phyloP scores from a whole-genome alignment of 768 basidiomycete genomes.

The Psilocybe cyanescens region DNA sequence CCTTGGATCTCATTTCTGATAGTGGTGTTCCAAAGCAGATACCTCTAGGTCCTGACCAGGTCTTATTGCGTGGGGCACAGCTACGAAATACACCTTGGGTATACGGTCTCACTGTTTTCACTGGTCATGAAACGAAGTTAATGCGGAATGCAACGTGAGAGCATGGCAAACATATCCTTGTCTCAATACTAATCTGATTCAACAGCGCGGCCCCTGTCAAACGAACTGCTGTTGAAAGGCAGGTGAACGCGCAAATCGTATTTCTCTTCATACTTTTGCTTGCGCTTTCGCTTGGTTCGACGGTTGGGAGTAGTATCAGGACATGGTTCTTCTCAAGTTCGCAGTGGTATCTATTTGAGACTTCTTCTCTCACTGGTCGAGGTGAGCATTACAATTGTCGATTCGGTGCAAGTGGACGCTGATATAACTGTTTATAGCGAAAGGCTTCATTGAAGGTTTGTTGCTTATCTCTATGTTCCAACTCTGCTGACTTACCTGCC shows the following conservation, averaged over 20 bases:
- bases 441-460: constrained; percentile 80
- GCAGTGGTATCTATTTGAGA: constrained; percentile 90
- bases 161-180: neutral
- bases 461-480: neutral
- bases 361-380: constrained; percentile 60
- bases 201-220: constrained; percentile 95
- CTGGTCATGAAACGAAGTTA: constrained; percentile 97
- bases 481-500: constrained; percentile 16
- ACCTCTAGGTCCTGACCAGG: constrained; percentile 93
- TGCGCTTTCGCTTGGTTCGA: constrained; percentile 86
- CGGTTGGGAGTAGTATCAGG: constrained; percentile 90
- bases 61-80: constrained; percentile 93
- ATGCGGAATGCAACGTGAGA: constrained; percentile 98
- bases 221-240: constrained; percentile 91
- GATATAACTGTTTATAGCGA: constrained; percentile 46
- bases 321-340: constrained; percentile 86
- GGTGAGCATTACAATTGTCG: constrained; percentile 43
- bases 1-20: constrained; percentile 64
- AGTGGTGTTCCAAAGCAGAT: constrained; percentile 74
- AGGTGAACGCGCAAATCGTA: constrained; percentile 96
- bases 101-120: constrained; percentile 92
- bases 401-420: constrained; percentile 3
- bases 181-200: neutral
- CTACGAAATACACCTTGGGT: constrained; percentile 96
- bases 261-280: constrained; percentile 91